These are phyloP conservation scores for Mollisia scopiformis DNA, from an alignment of 2,329 filamentous ascomycete genomes.

Conservation along the genomic window DNA sequence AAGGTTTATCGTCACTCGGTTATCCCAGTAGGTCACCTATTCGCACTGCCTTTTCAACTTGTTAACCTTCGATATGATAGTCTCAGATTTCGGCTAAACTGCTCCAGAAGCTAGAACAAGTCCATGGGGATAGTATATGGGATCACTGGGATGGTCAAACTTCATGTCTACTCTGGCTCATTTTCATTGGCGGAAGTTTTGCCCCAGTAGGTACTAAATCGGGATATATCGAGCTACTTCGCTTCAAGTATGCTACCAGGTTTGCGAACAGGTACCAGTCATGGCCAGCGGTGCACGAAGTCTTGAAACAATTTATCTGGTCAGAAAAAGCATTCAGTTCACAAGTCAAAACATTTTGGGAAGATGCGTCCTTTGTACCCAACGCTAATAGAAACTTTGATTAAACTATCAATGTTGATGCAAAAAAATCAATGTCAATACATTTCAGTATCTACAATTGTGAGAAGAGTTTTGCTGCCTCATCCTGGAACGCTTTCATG, in stretches of 20 bases:
- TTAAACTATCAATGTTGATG: too few species aligned
- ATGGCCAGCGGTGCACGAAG: constrained; percentile 37
- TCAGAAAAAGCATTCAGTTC: constrained; percentile 41
- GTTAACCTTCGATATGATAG: constrained; percentile 28
- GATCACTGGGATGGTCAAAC: constrained; percentile 35
- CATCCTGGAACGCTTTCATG: too few species aligned
- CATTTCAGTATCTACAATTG: too few species aligned
- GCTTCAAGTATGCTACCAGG: background rate
- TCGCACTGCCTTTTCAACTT: constrained; percentile 34
- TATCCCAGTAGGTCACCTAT: background rate
- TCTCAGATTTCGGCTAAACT: constrained; percentile 37
- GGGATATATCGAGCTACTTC: background rate
- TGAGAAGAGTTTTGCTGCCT: too few species aligned
- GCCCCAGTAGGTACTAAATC: background rate
- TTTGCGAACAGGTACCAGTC: constrained; percentile 33
- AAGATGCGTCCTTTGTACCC: too few species aligned
- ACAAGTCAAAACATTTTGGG: constrained; percentile 39
- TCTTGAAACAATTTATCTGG: constrained; percentile 44
- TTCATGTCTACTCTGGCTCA: constrained; percentile 32
- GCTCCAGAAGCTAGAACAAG: constrained; percentile 37
- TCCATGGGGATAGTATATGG: constrained; percentile 37
- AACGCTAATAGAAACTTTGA: too few species aligned
- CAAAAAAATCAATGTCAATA: too few species aligned
- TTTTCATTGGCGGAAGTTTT: background rate
- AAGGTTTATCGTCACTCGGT: background rate